A percentile compares a stretch with the other conserved stretches of the same genome.
Conservation (phyloP, 208 protist species). For the Leptomonas seymouri region DNA sequence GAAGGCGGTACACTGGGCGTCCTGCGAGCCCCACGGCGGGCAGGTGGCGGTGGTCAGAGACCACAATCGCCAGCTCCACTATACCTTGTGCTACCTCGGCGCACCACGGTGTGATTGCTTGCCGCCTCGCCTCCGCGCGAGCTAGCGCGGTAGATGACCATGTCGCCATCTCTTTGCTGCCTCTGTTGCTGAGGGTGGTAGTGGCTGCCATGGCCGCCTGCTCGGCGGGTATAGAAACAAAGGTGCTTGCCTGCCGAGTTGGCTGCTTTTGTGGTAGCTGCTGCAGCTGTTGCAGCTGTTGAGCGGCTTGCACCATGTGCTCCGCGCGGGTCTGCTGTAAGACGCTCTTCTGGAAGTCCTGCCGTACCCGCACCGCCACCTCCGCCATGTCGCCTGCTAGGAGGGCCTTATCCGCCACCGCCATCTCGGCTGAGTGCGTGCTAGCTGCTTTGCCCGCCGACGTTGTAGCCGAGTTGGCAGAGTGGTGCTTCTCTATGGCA, state of each 20-base stretch:
- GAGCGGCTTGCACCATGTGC: slow-evolving; percentile 35
- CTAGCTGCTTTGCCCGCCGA: not conserved
- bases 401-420: slow-evolving; percentile 35
- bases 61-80: slow-evolving; percentile 60
- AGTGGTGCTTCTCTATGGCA: slow-evolving; percentile 43
- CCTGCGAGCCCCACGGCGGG: slow-evolving; percentile 33
- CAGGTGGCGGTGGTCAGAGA: slow-evolving; percentile 79
- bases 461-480: not conserved
- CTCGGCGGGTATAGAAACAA: not conserved
- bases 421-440: slow-evolving; percentile 10
- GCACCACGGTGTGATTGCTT: slow-evolving; percentile 38
- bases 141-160: slow-evolving; percentile 7
- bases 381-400: slow-evolving; percentile 17
- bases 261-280: slow-evolving; percentile 2
- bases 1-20: slow-evolving; percentile 49
- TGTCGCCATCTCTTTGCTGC: not conserved
- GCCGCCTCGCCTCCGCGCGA: slow-evolving; percentile 12
- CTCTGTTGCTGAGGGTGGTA: not conserved
- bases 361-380: slow-evolving; percentile 5
- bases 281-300: slow-evolving; percentile 23
- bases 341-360: slow-evolving; percentile 8
- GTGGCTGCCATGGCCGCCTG: not conserved
- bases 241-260: slow-evolving; percentile 1
- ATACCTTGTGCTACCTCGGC: slow-evolving; percentile 48
- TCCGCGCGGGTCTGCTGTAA: slow-evolving; percentile 30